A percentile compares a stretch with the other conserved stretches of the same genome.
Evolutionary conservation across 176 grass and related monocot genomes (phyloP).

Genomic region (Juncus inflexus): DNA sequence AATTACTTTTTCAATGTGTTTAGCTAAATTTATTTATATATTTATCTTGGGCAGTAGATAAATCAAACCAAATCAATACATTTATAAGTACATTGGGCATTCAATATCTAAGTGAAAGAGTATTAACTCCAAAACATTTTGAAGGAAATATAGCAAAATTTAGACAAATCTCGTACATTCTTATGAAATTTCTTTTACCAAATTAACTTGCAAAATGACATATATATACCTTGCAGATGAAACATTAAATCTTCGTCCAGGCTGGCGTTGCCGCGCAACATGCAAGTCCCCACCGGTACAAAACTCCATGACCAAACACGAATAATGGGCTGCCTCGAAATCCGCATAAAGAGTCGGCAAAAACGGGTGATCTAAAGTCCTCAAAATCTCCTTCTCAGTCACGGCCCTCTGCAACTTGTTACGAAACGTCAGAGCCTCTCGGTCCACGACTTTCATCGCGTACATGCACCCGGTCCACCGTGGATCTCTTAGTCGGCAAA

Average conservation of each 20-base stretch:
- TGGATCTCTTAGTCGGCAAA: conserved; percentile 63
- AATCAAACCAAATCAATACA: too few relatives aligned
- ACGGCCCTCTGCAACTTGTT: conserved; percentile 78
- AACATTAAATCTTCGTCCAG: conserved; percentile 49
- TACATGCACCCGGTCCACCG: conserved; percentile 53
- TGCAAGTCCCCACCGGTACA: conserved; percentile 86
- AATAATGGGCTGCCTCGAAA: conserved; percentile 82
- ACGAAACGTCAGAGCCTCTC: conserved; percentile 67
- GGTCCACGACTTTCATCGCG: conserved; percentile 90
- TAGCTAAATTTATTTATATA: too few relatives aligned
- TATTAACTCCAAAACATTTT: too few relatives aligned
- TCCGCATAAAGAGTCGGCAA: conserved; percentile 81
- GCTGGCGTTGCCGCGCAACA: conserved; percentile 70
- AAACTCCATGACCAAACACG: conserved; percentile 94
- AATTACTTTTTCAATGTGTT: too few relatives aligned
- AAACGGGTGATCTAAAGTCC: conserved; percentile 77
- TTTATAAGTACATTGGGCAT: background rate
- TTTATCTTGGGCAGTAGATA: too few relatives aligned
- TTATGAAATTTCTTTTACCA: background rate
- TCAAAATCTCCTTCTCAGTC: conserved; percentile 81
- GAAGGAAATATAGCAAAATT: background rate
- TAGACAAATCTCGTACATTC: background rate
- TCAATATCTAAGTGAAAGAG: too few relatives aligned
- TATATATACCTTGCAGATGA: conserved; percentile 43
- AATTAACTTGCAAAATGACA: background rate